A percentile compares a stretch with the other conserved stretches of the same genome.
These are phyloP conservation scores for Hymenoscyphus repandus DNA, from an alignment of 2,329 filamentous ascomycete species.

Conservation along the genomic window DNA sequence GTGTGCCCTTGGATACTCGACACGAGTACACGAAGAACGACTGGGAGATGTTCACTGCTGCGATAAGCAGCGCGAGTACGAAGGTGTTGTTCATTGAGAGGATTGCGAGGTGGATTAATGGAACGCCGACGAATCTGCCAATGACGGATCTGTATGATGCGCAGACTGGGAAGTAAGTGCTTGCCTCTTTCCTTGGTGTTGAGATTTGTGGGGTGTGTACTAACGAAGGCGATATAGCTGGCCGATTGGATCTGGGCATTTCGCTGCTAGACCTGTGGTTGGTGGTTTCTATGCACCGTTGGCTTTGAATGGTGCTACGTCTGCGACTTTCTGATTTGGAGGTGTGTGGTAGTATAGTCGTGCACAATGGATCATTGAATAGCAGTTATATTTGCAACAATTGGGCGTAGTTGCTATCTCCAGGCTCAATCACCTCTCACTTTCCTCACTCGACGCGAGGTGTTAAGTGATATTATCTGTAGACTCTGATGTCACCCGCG, in stretches of 20 bases:
- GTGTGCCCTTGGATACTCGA: constrained; percentile 75
- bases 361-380: no score
- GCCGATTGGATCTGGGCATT: constrained; percentile 36
- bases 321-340: not conserved
- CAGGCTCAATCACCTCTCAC: no score
- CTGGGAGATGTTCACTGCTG: constrained; percentile 83
- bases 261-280: constrained; percentile 71
- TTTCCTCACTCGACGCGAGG: no score
- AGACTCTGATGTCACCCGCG: no score
- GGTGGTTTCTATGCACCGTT: constrained; percentile 75
- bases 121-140: constrained; percentile 63
- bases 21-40: constrained; percentile 81
- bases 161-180: constrained; percentile 58
- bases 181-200: not conserved
- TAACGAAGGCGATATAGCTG: not conserved
- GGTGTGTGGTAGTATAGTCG: no score
- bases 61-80: constrained; percentile 58
- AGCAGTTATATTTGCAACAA: no score
- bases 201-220: not conserved
- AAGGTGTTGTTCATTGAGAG: constrained; percentile 61
- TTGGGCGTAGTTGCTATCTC: no score
- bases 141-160: constrained; percentile 77
- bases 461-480: no score
- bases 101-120: constrained; percentile 69
- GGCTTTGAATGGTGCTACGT: constrained; percentile 35